Evolutionary conservation across 805 yeast species (phyloP).

Genomic region (Barnettozyma wickerhamii): DNA sequence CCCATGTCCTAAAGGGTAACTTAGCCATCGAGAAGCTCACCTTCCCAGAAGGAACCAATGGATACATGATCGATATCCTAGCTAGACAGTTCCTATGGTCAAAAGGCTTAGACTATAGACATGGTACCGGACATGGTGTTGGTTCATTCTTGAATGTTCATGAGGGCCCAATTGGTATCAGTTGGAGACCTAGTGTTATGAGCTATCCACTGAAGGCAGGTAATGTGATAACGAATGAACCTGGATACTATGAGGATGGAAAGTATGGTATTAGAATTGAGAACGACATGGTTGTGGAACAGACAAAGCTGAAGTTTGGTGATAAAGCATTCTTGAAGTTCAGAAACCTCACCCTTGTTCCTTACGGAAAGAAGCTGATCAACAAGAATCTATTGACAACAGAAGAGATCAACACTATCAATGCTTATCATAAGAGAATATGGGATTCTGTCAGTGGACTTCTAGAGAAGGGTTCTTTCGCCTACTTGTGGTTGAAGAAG

Average conservation of each 20-base stretch:
- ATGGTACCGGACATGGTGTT: conserved; percentile 98
- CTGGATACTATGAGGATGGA: conserved; percentile 91
- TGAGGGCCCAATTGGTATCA: conserved; percentile 89
- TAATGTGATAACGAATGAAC: conserved; percentile 83
- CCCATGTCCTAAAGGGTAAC: conserved; percentile 89
- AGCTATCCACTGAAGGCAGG: conserved; percentile 59
- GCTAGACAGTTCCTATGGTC: conserved; percentile 84
- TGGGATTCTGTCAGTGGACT: conserved; percentile 47
- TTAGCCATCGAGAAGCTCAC: conserved; percentile 75
- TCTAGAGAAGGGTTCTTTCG: conserved; percentile 54
- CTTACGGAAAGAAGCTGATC: conserved; percentile 75
- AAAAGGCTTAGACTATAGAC: conserved; percentile 80
- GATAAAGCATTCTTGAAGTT: conserved; percentile 60
- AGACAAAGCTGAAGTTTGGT: conserved; percentile 42
- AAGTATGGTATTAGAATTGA: conserved; percentile 88
- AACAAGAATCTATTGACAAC: conserved; percentile 49
- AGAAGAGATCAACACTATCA: conserved; percentile 66
- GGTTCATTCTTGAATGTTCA: conserved; percentile 90
- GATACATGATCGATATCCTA: conserved; percentile 70
- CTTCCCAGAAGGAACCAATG: conserved; percentile 74
- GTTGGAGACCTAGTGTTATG: conserved; percentile 42
- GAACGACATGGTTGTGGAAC: conserved; percentile 63
- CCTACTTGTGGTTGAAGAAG: conserved; percentile 64
- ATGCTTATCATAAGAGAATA: conserved; percentile 57
- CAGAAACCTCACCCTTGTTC: conserved; percentile 81